Percentiles rank a stretch among this genome's conserved stretches.
Evolutionary conservation across 805 yeast genomes (phyloP).

Genomic region (Kazachstania bromeliacearum): DNA sequence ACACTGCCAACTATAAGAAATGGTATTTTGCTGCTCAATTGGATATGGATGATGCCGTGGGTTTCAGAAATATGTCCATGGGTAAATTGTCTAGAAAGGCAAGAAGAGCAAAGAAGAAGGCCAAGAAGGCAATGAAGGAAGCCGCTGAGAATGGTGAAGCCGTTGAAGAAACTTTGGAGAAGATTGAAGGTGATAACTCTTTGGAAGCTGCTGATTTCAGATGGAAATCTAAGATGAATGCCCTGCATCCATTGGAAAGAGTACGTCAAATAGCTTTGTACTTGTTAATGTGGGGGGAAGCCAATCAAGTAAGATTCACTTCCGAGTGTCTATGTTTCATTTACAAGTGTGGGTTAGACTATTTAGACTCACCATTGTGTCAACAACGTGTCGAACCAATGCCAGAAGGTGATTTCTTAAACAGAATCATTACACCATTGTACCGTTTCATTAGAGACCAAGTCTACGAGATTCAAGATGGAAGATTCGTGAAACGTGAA

Average conservation of each 20-base stretch:
- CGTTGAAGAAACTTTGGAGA: constrained; percentile 48
- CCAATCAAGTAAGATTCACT: constrained; percentile 89
- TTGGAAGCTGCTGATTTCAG: constrained; percentile 72
- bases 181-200: constrained; percentile 76
- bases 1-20: constrained; percentile 72
- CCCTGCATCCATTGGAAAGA: constrained; percentile 62
- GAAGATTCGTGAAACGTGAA: constrained; percentile 77
- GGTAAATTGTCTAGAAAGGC: constrained; percentile 69
- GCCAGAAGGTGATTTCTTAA: constrained; percentile 82
- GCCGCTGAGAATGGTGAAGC: constrained; percentile 44
- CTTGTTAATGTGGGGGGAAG: constrained; percentile 80
- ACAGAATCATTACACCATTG: constrained; percentile 86
- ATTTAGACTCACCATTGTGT: constrained; percentile 79
- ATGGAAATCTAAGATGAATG: constrained; percentile 78
- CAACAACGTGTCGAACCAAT: constrained; percentile 78
- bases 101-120: constrained; percentile 53
- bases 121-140: constrained; percentile 62
- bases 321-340: constrained; percentile 86
- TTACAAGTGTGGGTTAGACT: constrained; percentile 90
- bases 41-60: constrained; percentile 76
- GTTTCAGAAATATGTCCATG: constrained; percentile 70
- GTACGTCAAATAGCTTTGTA: constrained; percentile 72
- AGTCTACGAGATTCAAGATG: constrained; percentile 72
- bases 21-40: constrained; percentile 87
- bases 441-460: constrained; percentile 72